These are phyloP conservation scores for Carex arenaria DNA, from an alignment of 202 grass and related monocot genomes.

Conservation along the genomic window DNA sequence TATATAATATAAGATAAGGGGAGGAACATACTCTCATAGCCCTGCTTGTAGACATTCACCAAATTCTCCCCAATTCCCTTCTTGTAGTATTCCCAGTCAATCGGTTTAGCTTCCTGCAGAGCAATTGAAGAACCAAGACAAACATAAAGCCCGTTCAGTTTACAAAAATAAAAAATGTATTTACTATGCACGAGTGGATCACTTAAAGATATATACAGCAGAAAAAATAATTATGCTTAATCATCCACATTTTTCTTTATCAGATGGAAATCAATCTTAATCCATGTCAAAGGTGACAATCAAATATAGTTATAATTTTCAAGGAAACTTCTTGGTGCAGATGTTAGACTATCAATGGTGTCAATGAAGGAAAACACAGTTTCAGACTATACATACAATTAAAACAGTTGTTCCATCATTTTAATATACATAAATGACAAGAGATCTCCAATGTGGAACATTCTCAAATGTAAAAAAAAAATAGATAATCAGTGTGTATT, in stretches of 20 bases:
- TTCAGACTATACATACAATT: neutral
- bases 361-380: neutral
- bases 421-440: neutral
- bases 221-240: neutral
- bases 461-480: neutral
- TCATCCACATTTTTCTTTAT: neutral
- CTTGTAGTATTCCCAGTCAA: constrained; percentile 86
- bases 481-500: neutral
- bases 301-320: neutral
- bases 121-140: neutral
- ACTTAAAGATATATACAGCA: neutral
- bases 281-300: neutral
- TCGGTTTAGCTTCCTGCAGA: constrained; percentile 69
- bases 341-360: neutral
- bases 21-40: constrained; percentile 67
- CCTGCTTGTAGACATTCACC: constrained; percentile 83
- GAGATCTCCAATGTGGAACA: neutral
- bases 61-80: constrained; percentile 76
- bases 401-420: neutral
- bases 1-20: neutral
- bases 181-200: neutral
- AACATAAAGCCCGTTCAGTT: neutral
- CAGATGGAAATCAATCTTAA: neutral
- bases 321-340: neutral
- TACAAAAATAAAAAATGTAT: neutral